Evolutionary conservation across 768 basidiomycete genomes (phyloP).

Genomic region (Serendipita sp.): DNA sequence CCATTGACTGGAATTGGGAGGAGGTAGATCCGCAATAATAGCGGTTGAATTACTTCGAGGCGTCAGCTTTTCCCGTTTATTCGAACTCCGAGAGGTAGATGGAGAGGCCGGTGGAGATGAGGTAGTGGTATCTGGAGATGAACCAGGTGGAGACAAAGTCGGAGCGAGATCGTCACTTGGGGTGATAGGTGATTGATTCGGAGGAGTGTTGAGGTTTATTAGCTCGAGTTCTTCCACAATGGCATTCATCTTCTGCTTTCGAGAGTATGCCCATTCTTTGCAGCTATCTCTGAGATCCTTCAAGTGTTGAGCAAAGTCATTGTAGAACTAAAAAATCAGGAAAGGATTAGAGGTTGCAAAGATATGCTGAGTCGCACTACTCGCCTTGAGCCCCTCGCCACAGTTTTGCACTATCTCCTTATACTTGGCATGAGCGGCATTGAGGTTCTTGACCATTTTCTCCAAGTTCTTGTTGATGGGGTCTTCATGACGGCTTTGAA

Average conservation of each 20-base stretch:
- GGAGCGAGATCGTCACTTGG: background rate
- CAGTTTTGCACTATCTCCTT: constrained; percentile 70
- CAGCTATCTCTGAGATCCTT: constrained; percentile 60
- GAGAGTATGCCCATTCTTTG: constrained; percentile 50
- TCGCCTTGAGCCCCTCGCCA: constrained; percentile 73
- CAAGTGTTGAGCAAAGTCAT: constrained; percentile 59
- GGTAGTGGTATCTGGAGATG: background rate
- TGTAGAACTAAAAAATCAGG: constrained; percentile 54
- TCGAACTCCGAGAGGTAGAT: background rate
- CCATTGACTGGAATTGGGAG: background rate
- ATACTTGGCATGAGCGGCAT: constrained; percentile 76
- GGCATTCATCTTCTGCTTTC: constrained; percentile 51
- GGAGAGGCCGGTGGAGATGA: background rate
- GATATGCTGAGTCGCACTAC: constrained; percentile 7
- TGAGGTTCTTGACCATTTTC: constrained; percentile 62
- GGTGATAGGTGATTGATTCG: background rate
- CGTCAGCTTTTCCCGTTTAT: background rate
- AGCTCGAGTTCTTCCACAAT: constrained; percentile 4
- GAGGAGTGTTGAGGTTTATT: background rate
- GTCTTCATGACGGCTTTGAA: constrained; percentile 65
- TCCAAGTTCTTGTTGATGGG: constrained; percentile 64
- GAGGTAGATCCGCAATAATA: background rate
- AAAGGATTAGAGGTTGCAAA: background rate
- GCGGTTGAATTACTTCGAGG: constrained; percentile 1
- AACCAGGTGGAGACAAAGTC: background rate